Evolutionary conservation across 768 basidiomycete species (phyloP), one percentile per base, ranked within the genome.

Genomic region (Collybiopsis confluens): DNA sequence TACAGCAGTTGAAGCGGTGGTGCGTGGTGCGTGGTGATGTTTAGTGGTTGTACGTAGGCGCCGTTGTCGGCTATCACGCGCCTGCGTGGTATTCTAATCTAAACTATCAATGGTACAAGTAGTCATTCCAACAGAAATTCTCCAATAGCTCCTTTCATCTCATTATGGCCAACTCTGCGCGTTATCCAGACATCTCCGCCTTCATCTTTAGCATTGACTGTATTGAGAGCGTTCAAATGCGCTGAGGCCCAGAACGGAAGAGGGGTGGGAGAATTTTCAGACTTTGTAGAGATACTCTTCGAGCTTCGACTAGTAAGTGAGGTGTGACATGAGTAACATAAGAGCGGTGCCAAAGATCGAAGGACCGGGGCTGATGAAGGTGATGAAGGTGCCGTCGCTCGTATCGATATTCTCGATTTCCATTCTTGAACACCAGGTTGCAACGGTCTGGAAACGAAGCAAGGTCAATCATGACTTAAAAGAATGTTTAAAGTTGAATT

Each of bases 321-420:
- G 1, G 79, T 77, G 52, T 75, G 73, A 60, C 81, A 83, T 10
- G 76, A 68, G 58, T 83, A 83, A 54, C 81, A 83, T 24, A 83
- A 67, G 33, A 62, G 56, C 2, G 62, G 61, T 16, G 67, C 63
- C 23, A 80, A 65, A 1, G 68, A 68, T 7, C 57, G 52, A 9
- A n/a, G 26, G 15, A 52, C 33, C 11, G 50, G 41, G 24, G 65
- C 55, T 9, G 59, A 66, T 18, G 67, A 59, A 13, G 67, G 65
- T 23, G 62, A 57, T 16, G 63, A 37, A 56, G 42, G 68, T 18
- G 64, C 59, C 44, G 77, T 77, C 1, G 83, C 77, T 48, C 85
- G 80, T 54, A 90, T 86, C 4, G 90, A 85, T 65, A 88, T 90
- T 30, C 76, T 77, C 0, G 77, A 65, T 63, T 88, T 90, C 90